Percentiles rank a stretch among this genome's conserved stretches.
phyloP scores from a whole-genome alignment of 345 rosid genomes.

The Populus ilicifolia region DNA sequence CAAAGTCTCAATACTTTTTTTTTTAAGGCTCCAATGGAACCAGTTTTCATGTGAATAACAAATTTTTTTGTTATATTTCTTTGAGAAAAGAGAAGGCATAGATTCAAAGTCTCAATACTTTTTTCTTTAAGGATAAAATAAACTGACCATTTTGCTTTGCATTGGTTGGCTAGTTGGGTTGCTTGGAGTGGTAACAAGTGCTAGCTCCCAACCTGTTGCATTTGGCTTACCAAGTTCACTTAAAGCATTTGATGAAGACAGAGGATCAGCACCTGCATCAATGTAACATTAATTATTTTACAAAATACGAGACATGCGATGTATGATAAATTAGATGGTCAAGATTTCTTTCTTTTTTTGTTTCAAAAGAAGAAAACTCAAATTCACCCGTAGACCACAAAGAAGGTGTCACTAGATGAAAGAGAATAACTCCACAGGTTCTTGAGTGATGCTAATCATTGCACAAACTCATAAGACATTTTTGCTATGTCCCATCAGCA shows the following conservation, averaged over 20 bases:
- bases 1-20: neutral
- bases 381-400: neutral
- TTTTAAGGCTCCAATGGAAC: too few species aligned
- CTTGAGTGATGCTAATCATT: neutral
- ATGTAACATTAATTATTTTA: neutral
- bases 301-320: neutral
- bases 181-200: conserved; percentile 75
- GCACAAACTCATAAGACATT: neutral
- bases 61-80: neutral
- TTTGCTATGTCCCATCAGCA: neutral
- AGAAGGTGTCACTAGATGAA: neutral
- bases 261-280: conserved; percentile 39
- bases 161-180: conserved; percentile 28
- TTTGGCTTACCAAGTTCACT: conserved; percentile 39
- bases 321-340: neutral
- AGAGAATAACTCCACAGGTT: neutral
- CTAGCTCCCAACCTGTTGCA: conserved; percentile 89
- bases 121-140: neutral
- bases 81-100: neutral
- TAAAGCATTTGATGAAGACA: conserved; percentile 43
- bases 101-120: neutral
- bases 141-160: conserved; percentile 58
- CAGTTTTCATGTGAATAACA: neutral
- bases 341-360: neutral
- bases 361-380: neutral